Evolutionary conservation across 306 rosid genomes (phyloP).

Genomic region (Glycyrrhiza uralensis): DNA sequence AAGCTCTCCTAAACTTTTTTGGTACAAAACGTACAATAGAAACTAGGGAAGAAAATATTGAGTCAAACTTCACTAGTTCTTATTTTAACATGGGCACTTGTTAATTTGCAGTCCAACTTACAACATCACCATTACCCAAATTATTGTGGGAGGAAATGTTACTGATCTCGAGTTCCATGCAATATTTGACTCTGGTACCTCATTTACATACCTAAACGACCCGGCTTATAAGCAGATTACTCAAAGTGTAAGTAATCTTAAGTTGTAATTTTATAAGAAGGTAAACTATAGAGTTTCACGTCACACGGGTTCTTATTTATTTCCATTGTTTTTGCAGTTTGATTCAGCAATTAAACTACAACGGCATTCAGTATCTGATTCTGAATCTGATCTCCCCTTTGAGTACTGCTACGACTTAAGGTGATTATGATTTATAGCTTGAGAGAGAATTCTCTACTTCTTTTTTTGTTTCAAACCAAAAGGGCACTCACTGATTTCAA

Average conservation of each 20-base stretch:
- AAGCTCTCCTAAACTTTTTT: too few species aligned
- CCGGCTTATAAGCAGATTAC: slow-evolving; percentile 69
- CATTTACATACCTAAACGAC: slow-evolving; percentile 72
- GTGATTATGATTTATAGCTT: slow-evolving; percentile 41
- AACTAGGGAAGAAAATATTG: not conserved
- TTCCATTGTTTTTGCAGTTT: slow-evolving; percentile 53
- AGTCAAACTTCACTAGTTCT: slow-evolving; percentile 15
- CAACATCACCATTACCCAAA: slow-evolving; percentile 65
- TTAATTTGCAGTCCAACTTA: slow-evolving; percentile 67
- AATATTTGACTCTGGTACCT: slow-evolving; percentile 85
- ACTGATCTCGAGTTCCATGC: slow-evolving; percentile 54
- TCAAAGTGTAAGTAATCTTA: slow-evolving; percentile 46
- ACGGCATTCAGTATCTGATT: slow-evolving; percentile 20
- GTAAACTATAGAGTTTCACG: slow-evolving; percentile 8
- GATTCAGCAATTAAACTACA: slow-evolving; percentile 31
- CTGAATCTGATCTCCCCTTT: slow-evolving; percentile 56
- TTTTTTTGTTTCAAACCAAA: not conserved
- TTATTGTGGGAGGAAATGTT: slow-evolving; percentile 42
- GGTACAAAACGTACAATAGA: not conserved
- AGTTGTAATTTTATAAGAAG: not conserved
- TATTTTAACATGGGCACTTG: slow-evolving; percentile 19
- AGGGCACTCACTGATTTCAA: slow-evolving; percentile 34
- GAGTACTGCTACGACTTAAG: slow-evolving; percentile 70
- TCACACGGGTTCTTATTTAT: not conserved
- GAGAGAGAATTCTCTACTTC: not conserved